phyloP scores from a whole-genome alignment of 192 early-diverging fungal species.

The Backusella liffmaniae region DNA sequence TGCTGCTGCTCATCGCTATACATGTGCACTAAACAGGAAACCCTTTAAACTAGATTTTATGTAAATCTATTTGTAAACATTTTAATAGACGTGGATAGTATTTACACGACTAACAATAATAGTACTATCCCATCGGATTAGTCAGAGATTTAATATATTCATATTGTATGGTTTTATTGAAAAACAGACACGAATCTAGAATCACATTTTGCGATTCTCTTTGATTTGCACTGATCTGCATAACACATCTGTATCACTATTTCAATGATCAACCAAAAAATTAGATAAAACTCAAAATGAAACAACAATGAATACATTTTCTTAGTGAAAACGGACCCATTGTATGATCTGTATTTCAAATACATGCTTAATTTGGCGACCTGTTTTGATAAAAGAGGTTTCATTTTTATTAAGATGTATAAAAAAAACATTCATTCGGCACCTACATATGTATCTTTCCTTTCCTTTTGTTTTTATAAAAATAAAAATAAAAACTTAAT shows the following conservation, averaged over 20 bases:
- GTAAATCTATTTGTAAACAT: background rate
- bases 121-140: background rate
- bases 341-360: background rate
- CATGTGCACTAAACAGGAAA: background rate
- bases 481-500: background rate
- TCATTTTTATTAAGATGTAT: background rate
- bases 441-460: background rate
- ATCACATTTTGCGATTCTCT: background rate
- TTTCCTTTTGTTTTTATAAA: background rate
- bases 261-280: background rate
- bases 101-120: no score
- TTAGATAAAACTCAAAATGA: background rate
- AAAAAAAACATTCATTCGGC: background rate
- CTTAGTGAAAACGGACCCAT: background rate
- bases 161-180: background rate
- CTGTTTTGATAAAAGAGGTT: background rate
- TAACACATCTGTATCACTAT: background rate
- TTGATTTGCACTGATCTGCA: background rate
- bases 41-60: background rate
- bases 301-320: background rate
- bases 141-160: background rate
- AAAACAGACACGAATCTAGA: background rate
- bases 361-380: background rate
- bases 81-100: no score
- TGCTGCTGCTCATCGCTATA: background rate